Evolutionary conservation across 2,329 filamentous ascomycete species (phyloP).

Genomic region (Hypomyces rosellus): DNA sequence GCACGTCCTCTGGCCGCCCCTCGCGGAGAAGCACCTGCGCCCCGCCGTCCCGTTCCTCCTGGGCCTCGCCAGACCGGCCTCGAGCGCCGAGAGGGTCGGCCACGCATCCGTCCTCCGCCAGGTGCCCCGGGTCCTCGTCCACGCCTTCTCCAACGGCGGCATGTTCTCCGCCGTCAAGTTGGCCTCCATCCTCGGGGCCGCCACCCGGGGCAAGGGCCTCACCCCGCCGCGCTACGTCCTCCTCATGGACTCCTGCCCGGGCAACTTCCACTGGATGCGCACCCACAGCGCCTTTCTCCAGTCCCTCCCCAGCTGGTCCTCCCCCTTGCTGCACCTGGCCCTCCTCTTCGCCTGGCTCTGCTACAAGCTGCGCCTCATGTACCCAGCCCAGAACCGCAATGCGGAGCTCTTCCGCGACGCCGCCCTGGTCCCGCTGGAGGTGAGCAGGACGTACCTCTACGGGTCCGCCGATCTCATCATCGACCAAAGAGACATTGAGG

Average conservation of each 20-base stretch:
- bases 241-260: slow-evolving; percentile 44
- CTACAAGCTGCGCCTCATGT: slow-evolving; percentile 24
- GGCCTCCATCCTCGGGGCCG: slow-evolving; percentile 16
- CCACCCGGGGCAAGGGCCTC: slow-evolving; percentile 2
- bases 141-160: slow-evolving; percentile 50
- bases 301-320: slow-evolving; percentile 27
- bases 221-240: slow-evolving; percentile 36
- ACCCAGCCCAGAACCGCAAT: slow-evolving; percentile 27
- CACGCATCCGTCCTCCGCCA: background rate
- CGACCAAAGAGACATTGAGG: slow-evolving; percentile 39
- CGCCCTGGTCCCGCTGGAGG: slow-evolving; percentile 30
- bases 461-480: slow-evolving; percentile 43
- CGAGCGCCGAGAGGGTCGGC: background rate
- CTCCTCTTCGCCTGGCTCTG: slow-evolving; percentile 27
- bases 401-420: slow-evolving; percentile 32
- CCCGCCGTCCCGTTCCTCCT: slow-evolving; percentile 36
- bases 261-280: slow-evolving; percentile 33
- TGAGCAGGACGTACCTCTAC: slow-evolving; percentile 46
- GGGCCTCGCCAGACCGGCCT: slow-evolving; percentile 20
- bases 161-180: slow-evolving; percentile 34
- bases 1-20: slow-evolving; percentile 29
- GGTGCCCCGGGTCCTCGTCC: slow-evolving; percentile 35
- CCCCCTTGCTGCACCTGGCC: slow-evolving; percentile 29
- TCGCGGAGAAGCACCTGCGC: slow-evolving; percentile 27
- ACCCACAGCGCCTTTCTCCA: slow-evolving; percentile 35